phyloP scores from a whole-genome alignment of 345 rosid genomes.

The Nephelium lappaceum region DNA sequence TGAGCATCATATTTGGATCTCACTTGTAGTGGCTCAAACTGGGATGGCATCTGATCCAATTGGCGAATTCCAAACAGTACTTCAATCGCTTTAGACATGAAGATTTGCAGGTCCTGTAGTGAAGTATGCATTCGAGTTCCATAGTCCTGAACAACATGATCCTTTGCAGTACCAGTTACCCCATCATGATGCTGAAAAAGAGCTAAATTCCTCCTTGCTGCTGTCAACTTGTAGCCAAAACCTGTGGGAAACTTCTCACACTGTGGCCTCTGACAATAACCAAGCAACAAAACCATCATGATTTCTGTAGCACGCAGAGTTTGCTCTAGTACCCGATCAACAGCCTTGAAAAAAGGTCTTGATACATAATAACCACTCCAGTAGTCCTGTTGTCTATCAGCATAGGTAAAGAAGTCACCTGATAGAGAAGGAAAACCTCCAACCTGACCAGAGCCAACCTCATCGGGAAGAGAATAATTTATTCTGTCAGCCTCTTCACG shows the following conservation, averaged over 20 bases:
- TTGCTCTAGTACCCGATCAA: conserved; percentile 92
- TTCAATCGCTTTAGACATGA: conserved; percentile 96
- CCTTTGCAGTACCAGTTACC: conserved; percentile 93
- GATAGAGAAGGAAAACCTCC: conserved; percentile 94
- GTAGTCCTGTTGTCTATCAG: conserved; percentile 91
- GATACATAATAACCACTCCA: conserved; percentile 99
- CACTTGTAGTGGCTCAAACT: conserved; percentile 78
- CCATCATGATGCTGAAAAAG: conserved; percentile 99
- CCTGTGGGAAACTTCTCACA: conserved; percentile 83
- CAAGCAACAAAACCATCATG: conserved; percentile 81
- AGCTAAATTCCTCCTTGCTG: conserved; percentile 96
- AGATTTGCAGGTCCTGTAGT: conserved; percentile 82
- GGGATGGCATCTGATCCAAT: conserved; percentile 69
- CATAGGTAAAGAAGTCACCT: conserved; percentile 96
- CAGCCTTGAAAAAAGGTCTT: conserved; percentile 97
- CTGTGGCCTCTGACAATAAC: conserved; percentile 83
- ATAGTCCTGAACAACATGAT: conserved; percentile 92
- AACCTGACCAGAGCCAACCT: conserved; percentile 75
- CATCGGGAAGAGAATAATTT: conserved; percentile 81
- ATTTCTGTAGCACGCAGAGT: conserved; percentile 90
- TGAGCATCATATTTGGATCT: conserved; percentile 83
- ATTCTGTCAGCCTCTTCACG: conserved; percentile 84
- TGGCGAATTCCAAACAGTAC: conserved; percentile 79
- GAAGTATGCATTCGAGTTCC: conserved; percentile 94
- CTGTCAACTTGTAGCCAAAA: conserved; percentile 79